A percentile compares a stretch with the other conserved stretches of the same genome.
These are phyloP conservation scores for Blastomyces gilchristii DNA, from an alignment of 2,329 filamentous ascomycete genomes.

Conservation along the genomic window DNA sequence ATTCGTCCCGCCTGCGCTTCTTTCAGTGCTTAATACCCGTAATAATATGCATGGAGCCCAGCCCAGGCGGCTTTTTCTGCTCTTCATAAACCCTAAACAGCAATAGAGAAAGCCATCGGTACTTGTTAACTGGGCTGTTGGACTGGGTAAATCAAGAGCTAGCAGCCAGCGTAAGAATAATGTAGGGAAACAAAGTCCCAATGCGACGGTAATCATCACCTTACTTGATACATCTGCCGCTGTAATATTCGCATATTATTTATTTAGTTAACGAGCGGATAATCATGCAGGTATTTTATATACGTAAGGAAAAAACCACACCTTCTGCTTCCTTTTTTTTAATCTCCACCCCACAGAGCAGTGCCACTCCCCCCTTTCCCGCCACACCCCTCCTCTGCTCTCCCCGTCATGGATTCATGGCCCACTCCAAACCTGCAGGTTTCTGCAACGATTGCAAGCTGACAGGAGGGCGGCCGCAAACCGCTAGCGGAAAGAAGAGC, in stretches of 20 bases:
- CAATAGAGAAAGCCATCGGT: background rate
- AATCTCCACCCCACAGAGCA: too few species aligned
- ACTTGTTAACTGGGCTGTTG: background rate
- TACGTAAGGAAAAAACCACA: background rate
- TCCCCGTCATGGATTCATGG: background rate
- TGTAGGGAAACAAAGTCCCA: background rate
- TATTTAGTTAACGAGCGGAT: background rate
- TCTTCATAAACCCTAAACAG: slow-evolving; percentile 4
- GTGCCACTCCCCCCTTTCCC: too few species aligned
- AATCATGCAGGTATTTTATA: slow-evolving; percentile 7
- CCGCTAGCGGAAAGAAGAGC: background rate
- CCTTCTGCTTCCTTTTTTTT: too few species aligned
- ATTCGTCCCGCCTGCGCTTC: slow-evolving; percentile 7
- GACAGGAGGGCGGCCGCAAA: background rate
- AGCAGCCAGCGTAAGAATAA: slow-evolving; percentile 3
- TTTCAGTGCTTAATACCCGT: background rate
- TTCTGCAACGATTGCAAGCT: background rate
- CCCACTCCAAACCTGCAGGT: background rate
- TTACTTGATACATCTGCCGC: slow-evolving; percentile 1
- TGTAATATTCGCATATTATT: slow-evolving; percentile 4
- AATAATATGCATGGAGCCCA: slow-evolving; percentile 1
- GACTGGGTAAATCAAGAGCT: background rate
- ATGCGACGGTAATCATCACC: slow-evolving; percentile 7
- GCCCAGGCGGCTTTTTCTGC: slow-evolving; percentile 1
- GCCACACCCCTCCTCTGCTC: background rate